Base-by-base conservation (phyloP, 106 monocot genomes). In the Dendrobium officinale region DNA sequence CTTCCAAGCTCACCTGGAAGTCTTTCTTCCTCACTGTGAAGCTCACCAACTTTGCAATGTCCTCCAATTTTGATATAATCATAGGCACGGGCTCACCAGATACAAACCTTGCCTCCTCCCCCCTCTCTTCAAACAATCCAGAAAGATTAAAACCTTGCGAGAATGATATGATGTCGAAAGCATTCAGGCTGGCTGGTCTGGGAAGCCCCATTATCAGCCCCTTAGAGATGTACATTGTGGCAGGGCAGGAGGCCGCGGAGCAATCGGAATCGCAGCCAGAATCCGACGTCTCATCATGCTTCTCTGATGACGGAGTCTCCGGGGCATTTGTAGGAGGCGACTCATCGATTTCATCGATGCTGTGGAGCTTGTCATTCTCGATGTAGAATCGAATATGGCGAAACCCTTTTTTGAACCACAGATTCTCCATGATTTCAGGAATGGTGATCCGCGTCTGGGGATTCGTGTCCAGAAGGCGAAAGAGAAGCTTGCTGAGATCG, bases 111-210 rank as follows among this genome's bases (percentile, higher is more conserved):
- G 86, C 17, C 85, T 87, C 85, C 75, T 92, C 81, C 33, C 89
- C 91, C 1, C 70, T 77, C 84, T 89, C 89, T 70, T 89, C 92
- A 73, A 92, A 92, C 79, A 92, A 42, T 44, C 89, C 89, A 4
- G 92, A 92, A 4, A 92, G 83, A 54, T 89, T 81, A 37, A 89
- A 92, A 20, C 92, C 87, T 43, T 75, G 56, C 1, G 92, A 89
- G 81, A 92, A 92, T 8, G 89, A 89, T 42, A 92, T 92, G 78
- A 92, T 92, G 79, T 92, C 92, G 41, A 92, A 92, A 3, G 89
- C 89, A 77, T 92, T 92, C 64, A 92, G 77, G 49, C 89, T 89
- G 0, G 83, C 77, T 18, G 92, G 92, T 22, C 92, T 79, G 18
- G 85, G 87, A 20, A 89, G 48, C 18, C 68, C 42, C 29, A 42